Evolutionary conservation across 2,329 filamentous ascomycete genomes (phyloP), one percentile per base, ranked within the genome.

Genomic region (Bipolaris cookei): DNA sequence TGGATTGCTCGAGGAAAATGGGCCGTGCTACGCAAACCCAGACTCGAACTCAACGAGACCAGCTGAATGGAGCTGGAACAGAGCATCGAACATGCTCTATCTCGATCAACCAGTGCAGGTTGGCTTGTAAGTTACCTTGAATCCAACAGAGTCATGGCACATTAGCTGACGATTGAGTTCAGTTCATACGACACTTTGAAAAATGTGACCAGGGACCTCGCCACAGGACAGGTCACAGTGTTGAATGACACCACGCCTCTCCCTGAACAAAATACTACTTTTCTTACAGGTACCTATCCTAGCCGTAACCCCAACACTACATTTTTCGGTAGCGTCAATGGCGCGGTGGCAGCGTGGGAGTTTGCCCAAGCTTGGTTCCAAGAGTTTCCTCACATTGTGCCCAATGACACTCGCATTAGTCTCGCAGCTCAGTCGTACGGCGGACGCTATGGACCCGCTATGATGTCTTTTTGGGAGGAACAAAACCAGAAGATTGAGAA

Each of bases 41-140:
- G 60, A 61, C 35, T 57, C 59, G 0, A 64, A 62, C 18, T 54
- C 44, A 3, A 62, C 51, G 1, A 45, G 56, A 7, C 53, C 56
- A n/a, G 53, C 43, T 16, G 61, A 47, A n/a, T 64, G 52, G 59
- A 64, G 59, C 50, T 64, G 59, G 55, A 68, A 68, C n/a, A 14
- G 39, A 11, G 37, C 32, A 44, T 73, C 73, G 23, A 79, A 79
- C 51, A 74, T 79, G 69, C 81, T 90, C n/a, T 90, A 86, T 72
- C 80, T 90, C 54, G 86, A 89, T 60, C 85, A 89, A 71, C 88
- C 84, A 0, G 80, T 78, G 3, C 80, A 84, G 45, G 81, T 83
- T 35, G 84, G 84, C 6, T 84, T 86, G 58, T 60, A 38, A 58
- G 58, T 25, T 18, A 6, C 8, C 25, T 1, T 23, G 21, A 11